Evolutionary conservation across 148 eudicot genomes (phyloP).

Genomic region (Fagopyrum homotropicum): DNA sequence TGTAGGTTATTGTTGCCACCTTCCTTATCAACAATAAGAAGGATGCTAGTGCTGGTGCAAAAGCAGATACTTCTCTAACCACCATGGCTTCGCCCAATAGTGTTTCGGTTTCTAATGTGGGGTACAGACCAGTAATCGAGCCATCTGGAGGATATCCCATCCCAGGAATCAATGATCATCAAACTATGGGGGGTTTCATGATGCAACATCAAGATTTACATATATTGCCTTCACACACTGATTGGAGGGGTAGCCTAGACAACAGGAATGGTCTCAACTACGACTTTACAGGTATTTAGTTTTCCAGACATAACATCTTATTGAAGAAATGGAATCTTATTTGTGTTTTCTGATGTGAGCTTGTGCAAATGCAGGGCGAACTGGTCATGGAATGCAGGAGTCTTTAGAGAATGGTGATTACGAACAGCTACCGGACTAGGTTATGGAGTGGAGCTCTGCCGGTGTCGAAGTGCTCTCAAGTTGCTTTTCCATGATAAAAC

Average conservation of each 20-base stretch:
- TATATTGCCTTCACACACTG: constrained; percentile 17
- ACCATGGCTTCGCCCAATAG: constrained; percentile 37
- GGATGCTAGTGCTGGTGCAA: constrained; percentile 32
- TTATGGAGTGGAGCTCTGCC: not conserved
- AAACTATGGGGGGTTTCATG: constrained; percentile 28
- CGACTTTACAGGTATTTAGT: constrained; percentile 21
- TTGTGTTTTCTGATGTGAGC: not conserved
- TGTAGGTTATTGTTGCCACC: constrained; percentile 73
- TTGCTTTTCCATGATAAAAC: not conserved
- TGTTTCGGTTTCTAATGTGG: constrained; percentile 35
- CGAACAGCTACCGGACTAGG: constrained; percentile 21
- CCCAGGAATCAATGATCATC: constrained; percentile 19
- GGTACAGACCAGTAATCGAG: constrained; percentile 44
- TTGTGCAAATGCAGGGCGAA: constrained; percentile 17
- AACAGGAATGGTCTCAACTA: constrained; percentile 14
- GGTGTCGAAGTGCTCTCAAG: not conserved
- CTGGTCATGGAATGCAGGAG: constrained; percentile 22
- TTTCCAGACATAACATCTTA: not conserved
- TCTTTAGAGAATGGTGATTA: constrained; percentile 34
- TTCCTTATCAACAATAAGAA: constrained; percentile 56
- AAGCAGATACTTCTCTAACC: constrained; percentile 33
- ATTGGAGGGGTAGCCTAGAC: constrained; percentile 26
- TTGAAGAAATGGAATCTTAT: not conserved
- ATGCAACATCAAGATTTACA: constrained; percentile 27
- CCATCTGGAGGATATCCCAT: constrained; percentile 32